Conservation (phyloP, 768 basidiomycete species). For the Cyclocybe aegerita region DNA sequence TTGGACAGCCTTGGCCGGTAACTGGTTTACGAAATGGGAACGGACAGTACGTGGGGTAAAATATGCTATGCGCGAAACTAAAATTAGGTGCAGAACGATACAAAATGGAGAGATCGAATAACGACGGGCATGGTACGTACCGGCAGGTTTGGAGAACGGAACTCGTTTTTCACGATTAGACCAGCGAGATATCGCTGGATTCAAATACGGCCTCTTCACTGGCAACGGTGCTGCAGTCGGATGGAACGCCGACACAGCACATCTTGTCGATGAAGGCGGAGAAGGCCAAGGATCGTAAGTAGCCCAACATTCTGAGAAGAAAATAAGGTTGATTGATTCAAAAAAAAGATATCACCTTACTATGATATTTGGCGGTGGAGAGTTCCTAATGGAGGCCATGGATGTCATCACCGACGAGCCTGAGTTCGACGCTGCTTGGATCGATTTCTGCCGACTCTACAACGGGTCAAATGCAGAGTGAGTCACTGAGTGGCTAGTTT, state of each 20-base stretch:
- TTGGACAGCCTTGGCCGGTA: constrained; percentile 36
- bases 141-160: neutral
- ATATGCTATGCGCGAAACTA: neutral
- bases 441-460: constrained; percentile 36
- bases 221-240: constrained; percentile 35
- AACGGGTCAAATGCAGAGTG: constrained; percentile 35
- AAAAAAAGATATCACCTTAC: constrained; percentile 27
- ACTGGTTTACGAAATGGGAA: constrained; percentile 42
- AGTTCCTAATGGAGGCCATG: constrained; percentile 41
- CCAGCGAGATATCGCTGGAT: constrained; percentile 34
- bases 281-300: constrained; percentile 31
- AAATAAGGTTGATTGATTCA: neutral
- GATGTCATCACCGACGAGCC: constrained; percentile 36
- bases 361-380: constrained; percentile 37
- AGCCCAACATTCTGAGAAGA: neutral
- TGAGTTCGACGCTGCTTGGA: constrained; percentile 38
- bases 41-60: constrained; percentile 25
- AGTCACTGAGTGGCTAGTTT: constrained; percentile 3
- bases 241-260: constrained; percentile 37
- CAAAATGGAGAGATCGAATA: constrained; percentile 33
- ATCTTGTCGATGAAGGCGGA: constrained; percentile 36
- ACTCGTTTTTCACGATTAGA: neutral
- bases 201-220: constrained; percentile 35
- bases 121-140: constrained; percentile 33
- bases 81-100: constrained; percentile 26